phyloP scores from a whole-genome alignment of 306 rosid genomes.

The Trichosanthes truncata region DNA sequence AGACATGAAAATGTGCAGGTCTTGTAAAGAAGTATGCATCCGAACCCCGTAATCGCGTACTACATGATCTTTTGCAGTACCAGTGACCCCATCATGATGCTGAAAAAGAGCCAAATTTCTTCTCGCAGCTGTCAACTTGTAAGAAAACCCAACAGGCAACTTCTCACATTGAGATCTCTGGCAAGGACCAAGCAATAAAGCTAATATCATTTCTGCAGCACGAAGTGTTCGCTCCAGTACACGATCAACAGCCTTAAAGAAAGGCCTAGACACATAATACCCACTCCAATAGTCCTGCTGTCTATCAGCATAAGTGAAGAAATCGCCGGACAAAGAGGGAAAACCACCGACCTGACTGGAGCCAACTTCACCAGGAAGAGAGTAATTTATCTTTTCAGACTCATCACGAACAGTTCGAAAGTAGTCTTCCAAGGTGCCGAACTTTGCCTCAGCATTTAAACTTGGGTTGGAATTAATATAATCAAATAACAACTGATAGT shows the following conservation, averaged over 20 bases:
- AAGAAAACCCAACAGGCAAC: conserved; percentile 62
- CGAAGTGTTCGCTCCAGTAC: conserved; percentile 88
- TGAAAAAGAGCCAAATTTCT: conserved; percentile 97
- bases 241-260: conserved; percentile 97
- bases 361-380: conserved; percentile 72
- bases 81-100: conserved; percentile 99
- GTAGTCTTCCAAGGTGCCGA: conserved; percentile 96
- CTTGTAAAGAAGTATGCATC: conserved; percentile 87
- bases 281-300: conserved; percentile 99
- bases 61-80: conserved; percentile 95
- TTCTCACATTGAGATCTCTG: conserved; percentile 79
- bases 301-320: conserved; percentile 93
- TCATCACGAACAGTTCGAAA: conserved; percentile 68
- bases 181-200: conserved; percentile 70
- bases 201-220: conserved; percentile 80
- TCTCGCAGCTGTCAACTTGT: conserved; percentile 93
- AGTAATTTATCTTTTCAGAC: conserved; percentile 70
- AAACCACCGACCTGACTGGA: conserved; percentile 74
- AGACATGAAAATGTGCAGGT: conserved; percentile 87
- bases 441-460: conserved; percentile 69
- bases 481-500: conserved; percentile 81
- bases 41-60: conserved; percentile 85
- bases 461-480: conserved; percentile 76
- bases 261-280: conserved; percentile 94
- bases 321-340: conserved; percentile 94